phyloP scores from a whole-genome alignment of 768 basidiomycete species.

The Amanita fuliginea region DNA sequence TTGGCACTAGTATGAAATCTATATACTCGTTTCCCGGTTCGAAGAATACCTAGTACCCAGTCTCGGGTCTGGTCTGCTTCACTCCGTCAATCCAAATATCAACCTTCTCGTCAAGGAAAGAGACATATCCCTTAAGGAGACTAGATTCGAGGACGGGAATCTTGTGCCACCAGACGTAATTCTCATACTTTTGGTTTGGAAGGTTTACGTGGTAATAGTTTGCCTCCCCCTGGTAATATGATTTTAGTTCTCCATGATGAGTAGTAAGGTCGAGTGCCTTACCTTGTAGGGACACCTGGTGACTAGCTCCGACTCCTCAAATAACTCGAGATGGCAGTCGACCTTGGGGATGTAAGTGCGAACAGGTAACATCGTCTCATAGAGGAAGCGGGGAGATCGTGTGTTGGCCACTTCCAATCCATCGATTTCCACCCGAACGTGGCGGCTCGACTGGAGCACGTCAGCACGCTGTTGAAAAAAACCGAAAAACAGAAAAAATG shows the following conservation, averaged over 20 bases:
- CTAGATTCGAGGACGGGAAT: slow-evolving; percentile 39
- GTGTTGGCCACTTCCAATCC: slow-evolving; percentile 58
- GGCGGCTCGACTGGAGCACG: slow-evolving; percentile 45
- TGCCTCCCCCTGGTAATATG: not conserved
- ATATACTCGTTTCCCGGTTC: too few species aligned
- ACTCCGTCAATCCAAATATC: slow-evolving; percentile 51
- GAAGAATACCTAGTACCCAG: too few species aligned
- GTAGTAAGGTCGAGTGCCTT: not conserved
- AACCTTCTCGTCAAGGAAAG: slow-evolving; percentile 60
- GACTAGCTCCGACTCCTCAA: slow-evolving; percentile 33
- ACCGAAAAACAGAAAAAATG: too few species aligned
- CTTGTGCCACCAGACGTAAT: slow-evolving; percentile 58
- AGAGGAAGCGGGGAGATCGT: slow-evolving; percentile 38
- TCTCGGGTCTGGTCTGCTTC: too few species aligned
- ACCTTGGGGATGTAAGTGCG: slow-evolving; percentile 47
- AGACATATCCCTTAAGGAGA: slow-evolving; percentile 37
- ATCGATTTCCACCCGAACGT: slow-evolving; percentile 47
- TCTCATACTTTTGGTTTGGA: slow-evolving; percentile 29
- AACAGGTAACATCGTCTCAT: slow-evolving; percentile 44
- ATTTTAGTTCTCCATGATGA: not conserved
- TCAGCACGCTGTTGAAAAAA: slow-evolving; percentile 34
- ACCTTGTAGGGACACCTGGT: slow-evolving; percentile 61
- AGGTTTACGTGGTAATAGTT: slow-evolving; percentile 31
- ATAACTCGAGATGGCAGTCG: slow-evolving; percentile 39
- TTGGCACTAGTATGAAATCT: too few species aligned